Evolutionary conservation across 2,329 filamentous ascomycete genomes (phyloP), one percentile per base, ranked within the genome.

Genomic region (Ilyonectria destructans): DNA sequence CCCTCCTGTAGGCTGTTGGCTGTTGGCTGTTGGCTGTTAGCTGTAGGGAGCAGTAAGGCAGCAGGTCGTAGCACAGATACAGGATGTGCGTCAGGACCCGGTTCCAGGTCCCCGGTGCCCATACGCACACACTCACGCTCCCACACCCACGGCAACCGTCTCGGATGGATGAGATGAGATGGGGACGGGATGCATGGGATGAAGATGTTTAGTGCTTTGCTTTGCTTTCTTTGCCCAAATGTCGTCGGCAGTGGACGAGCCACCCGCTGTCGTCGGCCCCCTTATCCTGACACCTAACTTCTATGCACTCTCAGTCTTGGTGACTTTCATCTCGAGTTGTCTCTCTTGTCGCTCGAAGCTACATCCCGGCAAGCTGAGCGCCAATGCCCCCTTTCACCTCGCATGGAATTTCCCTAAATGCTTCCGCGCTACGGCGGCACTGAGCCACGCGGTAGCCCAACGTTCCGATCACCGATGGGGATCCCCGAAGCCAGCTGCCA

Each of bases 51-150:
- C 29, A 33, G 49, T 19, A 29, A 35, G 23, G 46, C 35, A 21
- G n/a, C n/a, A 17, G 13, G 37, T 40, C 37, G 43, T 33, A 52
- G 29, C 49, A 52, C 26, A 33, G 49, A 6, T 19, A n/a, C 37
- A n/a, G n/a, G 29, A 19, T 29, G 49, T 52, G 49, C 49, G 29
- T 52, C 62, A 65, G 63, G 63, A 52, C 57, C 63, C 63, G 63
- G 63, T 66, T 60, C 63, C 63, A 66, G 45, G 63, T 66, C 63
- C 63, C 52, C 63, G 63, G 62, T 49, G 46, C 43, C 43, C 62
- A 61, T 55, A 65, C 62, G 43, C 62, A 49, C 43, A 49, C 56
- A 52, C 26, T 26, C 61, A 63, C 40, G 33, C 52, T 43, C 54
- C 52, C 52, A 58, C 49, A 35, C 55, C 49, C 54, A 46, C 56